Percentiles rank a stretch among this genome's conserved stretches.
Conservation (phyloP, 2,329 filamentous ascomycete genomes). For the Pleoardoris graminearum region DNA sequence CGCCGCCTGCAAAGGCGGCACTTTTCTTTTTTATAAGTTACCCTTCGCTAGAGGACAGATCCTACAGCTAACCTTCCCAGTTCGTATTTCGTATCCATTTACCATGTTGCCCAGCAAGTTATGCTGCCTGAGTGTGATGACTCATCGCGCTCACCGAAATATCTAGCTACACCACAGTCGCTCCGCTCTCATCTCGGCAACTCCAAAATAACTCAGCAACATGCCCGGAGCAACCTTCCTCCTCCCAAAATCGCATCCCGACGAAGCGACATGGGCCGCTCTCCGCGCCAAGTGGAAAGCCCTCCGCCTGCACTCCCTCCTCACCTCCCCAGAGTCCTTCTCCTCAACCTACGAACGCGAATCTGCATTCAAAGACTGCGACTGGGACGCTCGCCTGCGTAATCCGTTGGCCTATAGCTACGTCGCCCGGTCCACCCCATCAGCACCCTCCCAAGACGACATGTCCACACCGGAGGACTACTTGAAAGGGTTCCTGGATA, state of each 20-base stretch:
- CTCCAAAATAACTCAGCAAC: neutral
- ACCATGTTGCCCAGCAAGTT: neutral
- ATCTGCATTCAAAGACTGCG: slow-evolving; percentile 8
- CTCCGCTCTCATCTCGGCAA: neutral
- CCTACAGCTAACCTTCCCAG: slow-evolving; percentile 28
- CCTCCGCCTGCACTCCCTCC: slow-evolving; percentile 22
- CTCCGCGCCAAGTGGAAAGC: slow-evolving; percentile 15
- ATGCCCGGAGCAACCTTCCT: neutral
- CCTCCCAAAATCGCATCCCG: slow-evolving; percentile 3
- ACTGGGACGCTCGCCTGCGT: slow-evolving; percentile 22
- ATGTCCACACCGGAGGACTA: neutral
- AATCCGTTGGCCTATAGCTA: slow-evolving; percentile 20
- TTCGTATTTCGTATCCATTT: neutral
- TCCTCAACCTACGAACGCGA: slow-evolving; percentile 21
- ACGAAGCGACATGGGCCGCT: slow-evolving; percentile 12
- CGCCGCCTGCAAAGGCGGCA: slow-evolving; percentile 33
- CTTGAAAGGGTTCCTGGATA: neutral
- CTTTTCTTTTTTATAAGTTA: slow-evolving; percentile 49
- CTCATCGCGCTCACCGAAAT: neutral
- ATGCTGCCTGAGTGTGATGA: neutral
- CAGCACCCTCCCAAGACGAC: neutral
- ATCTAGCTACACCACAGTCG: neutral
- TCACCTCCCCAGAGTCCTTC: slow-evolving; percentile 18
- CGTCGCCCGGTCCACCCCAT: slow-evolving; percentile 7
- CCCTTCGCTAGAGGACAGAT: slow-evolving; percentile 17